Conservation (phyloP, 2,329 filamentous ascomycete species). For the Fusarium sp. region DNA sequence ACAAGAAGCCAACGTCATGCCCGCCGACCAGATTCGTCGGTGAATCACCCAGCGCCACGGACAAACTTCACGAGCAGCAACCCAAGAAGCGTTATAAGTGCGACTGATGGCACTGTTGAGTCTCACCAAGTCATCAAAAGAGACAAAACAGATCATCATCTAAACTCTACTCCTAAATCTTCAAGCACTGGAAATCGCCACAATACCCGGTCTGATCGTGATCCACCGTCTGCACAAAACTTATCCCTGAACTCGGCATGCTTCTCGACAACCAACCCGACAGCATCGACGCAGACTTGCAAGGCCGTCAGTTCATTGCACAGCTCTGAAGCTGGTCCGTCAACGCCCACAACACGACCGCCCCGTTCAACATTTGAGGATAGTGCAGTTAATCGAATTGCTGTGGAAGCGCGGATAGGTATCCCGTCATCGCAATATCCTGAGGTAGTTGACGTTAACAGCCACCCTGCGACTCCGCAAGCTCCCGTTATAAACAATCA, state of each 20-base stretch:
- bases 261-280: not conserved
- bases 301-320: slow-evolving; percentile 1
- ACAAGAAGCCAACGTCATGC: slow-evolving; percentile 5
- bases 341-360: not conserved
- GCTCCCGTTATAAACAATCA: slow-evolving; percentile 50
- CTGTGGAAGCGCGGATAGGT: not conserved
- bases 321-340: not conserved
- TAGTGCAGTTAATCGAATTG: not conserved
- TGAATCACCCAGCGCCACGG: not conserved
- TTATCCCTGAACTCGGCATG: not conserved
- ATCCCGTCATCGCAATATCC: not conserved
- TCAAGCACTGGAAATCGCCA: not conserved
- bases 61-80: not conserved
- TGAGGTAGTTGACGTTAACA: slow-evolving; percentile 9
- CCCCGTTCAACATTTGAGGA: not conserved
- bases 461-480: slow-evolving; percentile 38
- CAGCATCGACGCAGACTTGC: not conserved
- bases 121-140: too few relatives aligned
- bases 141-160: not conserved
- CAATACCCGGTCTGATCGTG: not conserved
- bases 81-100: not conserved
- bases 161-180: not conserved
- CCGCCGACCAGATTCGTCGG: slow-evolving; percentile 13
- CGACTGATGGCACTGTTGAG: not conserved
- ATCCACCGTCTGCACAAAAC: not conserved